phyloP scores from a whole-genome alignment of 345 rosid species.

The Streptanthus diversifolius region DNA sequence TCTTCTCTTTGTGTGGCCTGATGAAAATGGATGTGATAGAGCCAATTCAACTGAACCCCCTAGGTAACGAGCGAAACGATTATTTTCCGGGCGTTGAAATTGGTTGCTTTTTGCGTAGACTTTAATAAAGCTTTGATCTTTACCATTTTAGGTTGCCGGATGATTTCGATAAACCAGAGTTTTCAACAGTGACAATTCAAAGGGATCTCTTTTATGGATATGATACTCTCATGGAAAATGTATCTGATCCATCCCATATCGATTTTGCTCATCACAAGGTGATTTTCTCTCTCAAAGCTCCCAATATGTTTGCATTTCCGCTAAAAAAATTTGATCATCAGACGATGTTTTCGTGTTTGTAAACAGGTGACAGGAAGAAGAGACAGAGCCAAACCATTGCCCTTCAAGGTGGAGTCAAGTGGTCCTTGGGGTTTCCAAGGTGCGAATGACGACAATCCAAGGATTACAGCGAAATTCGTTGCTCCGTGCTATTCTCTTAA shows the following conservation, averaged over 20 bases:
- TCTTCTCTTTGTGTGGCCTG: constrained; percentile 97
- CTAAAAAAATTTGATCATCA: neutral
- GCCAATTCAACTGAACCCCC: constrained; percentile 74
- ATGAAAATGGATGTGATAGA: constrained; percentile 81
- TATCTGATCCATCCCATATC: constrained; percentile 97
- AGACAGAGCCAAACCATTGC: constrained; percentile 93
- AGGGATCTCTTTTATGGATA: constrained; percentile 90
- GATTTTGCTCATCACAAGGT: constrained; percentile 99
- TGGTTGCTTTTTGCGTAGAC: neutral
- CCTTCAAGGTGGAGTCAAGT: constrained; percentile 71
- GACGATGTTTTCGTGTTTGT: neutral
- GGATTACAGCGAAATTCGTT: constrained; percentile 70
- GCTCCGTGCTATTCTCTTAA: constrained; percentile 91
- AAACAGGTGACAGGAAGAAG: constrained; percentile 94
- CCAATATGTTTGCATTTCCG: neutral
- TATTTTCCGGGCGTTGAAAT: neutral
- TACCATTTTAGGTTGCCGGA: constrained; percentile 67
- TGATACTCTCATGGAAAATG: constrained; percentile 97
- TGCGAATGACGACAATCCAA: constrained; percentile 77
- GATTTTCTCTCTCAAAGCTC: neutral
- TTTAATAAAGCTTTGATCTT: neutral
- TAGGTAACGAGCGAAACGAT: constrained; percentile 34
- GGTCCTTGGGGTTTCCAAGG: constrained; percentile 96
- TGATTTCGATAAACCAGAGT: constrained; percentile 81
- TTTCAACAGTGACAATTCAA: constrained; percentile 82